Evolutionary conservation across 1,284 basidiomycete species (phyloP), one percentile per base, ranked within the genome.

Genomic region (Tremellales sp.): DNA sequence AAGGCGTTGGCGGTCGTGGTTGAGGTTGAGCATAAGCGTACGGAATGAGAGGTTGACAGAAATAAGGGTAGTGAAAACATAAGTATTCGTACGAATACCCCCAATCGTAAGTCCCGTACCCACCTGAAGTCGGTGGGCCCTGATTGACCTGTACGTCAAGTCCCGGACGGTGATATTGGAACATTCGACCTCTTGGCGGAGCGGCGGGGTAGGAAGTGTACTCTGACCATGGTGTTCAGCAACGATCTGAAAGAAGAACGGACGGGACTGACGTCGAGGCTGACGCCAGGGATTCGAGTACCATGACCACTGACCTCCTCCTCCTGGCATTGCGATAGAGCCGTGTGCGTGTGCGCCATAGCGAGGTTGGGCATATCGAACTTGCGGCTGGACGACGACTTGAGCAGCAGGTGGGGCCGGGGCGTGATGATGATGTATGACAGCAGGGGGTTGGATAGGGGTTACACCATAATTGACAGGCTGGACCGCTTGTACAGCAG

Each of bases 291-390:
- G 47, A 43, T 65, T 58, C 19, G 58, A 52, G 49, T 65, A 68
- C 68, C 68, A 70, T 40, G 57, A 64, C 52, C 56, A 67, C 23
- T 56, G 53, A 2, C 57, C 62, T 10, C 60, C 64, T 0, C 59
- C 62, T 23, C 50, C 48, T 4, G 60, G 57, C 4, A 46, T 53
- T 1, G 62, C 59, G 26, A 59, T 52, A 2, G 49, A 43, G 23
- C 60, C 63, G 43, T 65, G 64, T 36, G 33, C 63, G 43, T 65
- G 64, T 36, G 33, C 33, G 15, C 33, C 33, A 36, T 15, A 36
- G 19, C 6, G 6, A 7, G 33, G 33, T n/a, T 36, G 19, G 13
- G 33, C 19, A 36, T 36, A 36, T 17, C 67, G 55, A 10, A 44
- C 17, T 13, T 39, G 48, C 17, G 4, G 22, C 29, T 1, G 33